Evolutionary conservation across 768 basidiomycete species (phyloP).

Genomic region (Boletus patriciae): DNA sequence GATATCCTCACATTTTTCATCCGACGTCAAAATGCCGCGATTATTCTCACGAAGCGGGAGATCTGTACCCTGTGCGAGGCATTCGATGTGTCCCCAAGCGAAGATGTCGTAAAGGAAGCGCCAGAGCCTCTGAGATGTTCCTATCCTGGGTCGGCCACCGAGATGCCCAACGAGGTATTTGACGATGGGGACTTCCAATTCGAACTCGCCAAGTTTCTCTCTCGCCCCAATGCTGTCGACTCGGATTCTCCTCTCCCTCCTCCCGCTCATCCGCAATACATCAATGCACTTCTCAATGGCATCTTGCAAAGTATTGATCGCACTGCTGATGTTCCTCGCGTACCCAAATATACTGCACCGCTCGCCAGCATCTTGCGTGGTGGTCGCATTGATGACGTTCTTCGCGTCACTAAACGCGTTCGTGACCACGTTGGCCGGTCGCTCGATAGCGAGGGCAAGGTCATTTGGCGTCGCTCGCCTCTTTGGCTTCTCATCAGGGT

Average conservation of each 20-base stretch:
- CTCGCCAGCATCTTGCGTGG: not conserved
- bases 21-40: too few relatives aligned
- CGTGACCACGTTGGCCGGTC: constrained; percentile 7
- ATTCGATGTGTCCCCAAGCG: constrained; percentile 41
- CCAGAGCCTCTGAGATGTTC: constrained; percentile 10
- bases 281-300: too few relatives aligned
- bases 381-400: constrained; percentile 9
- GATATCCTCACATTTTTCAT: too few relatives aligned
- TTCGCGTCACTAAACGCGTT: constrained; percentile 27
- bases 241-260: too few relatives aligned
- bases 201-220: not conserved
- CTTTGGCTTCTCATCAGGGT: constrained; percentile 38
- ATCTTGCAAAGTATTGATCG: too few relatives aligned
- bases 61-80: constrained; percentile 36
- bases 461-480: constrained; percentile 27
- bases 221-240: too few relatives aligned
- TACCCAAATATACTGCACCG: constrained; percentile 9
- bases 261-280: too few relatives aligned
- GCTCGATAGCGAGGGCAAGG: too few relatives aligned
- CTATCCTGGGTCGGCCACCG: constrained; percentile 42
- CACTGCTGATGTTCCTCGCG: constrained; percentile 9
- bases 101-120: not conserved
- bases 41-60: constrained; percentile 34
- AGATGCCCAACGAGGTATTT: constrained; percentile 23
- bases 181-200: not conserved